Evolutionary conservation across 2,329 filamentous ascomycete genomes (phyloP).

Genomic region (Fusarium sp.): DNA sequence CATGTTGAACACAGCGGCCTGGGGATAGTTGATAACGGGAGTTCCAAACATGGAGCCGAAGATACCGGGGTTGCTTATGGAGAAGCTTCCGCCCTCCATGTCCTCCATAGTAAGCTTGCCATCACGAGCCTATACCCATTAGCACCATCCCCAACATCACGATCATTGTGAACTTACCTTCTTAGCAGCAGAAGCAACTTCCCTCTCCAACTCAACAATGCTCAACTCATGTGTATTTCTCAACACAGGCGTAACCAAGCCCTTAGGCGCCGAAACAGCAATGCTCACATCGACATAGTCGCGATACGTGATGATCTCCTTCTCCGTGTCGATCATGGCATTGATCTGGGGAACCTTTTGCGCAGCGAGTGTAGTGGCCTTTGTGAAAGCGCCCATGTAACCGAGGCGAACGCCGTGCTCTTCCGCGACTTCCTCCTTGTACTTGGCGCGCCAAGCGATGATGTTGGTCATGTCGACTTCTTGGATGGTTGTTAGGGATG

Average conservation of each 20-base stretch:
- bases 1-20: slow-evolving; percentile 69
- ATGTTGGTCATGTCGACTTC: slow-evolving; percentile 65
- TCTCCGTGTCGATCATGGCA: slow-evolving; percentile 64
- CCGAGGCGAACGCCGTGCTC: slow-evolving; percentile 58
- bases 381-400: slow-evolving; percentile 79
- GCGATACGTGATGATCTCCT: slow-evolving; percentile 64
- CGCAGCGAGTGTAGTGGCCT: slow-evolving; percentile 72
- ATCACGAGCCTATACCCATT: slow-evolving; percentile 62
- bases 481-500: slow-evolving; percentile 70
- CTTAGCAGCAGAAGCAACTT: slow-evolving; percentile 69
- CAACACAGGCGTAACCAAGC: slow-evolving; percentile 78
- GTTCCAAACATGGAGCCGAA: slow-evolving; percentile 63
- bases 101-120: slow-evolving; percentile 80
- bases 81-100: slow-evolving; percentile 79
- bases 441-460: slow-evolving; percentile 69
- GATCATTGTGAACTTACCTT: slow-evolving; percentile 42
- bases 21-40: slow-evolving; percentile 79
- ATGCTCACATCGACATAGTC: slow-evolving; percentile 78
- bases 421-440: slow-evolving; percentile 60
- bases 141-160: not conserved
- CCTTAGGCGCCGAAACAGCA: slow-evolving; percentile 74
- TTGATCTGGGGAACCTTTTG: slow-evolving; percentile 76
- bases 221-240: slow-evolving; percentile 66
- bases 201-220: slow-evolving; percentile 54
- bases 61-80: slow-evolving; percentile 83